Conservation (phyloP, 148 eudicot genomes). For the Persicaria tinctoria region DNA sequence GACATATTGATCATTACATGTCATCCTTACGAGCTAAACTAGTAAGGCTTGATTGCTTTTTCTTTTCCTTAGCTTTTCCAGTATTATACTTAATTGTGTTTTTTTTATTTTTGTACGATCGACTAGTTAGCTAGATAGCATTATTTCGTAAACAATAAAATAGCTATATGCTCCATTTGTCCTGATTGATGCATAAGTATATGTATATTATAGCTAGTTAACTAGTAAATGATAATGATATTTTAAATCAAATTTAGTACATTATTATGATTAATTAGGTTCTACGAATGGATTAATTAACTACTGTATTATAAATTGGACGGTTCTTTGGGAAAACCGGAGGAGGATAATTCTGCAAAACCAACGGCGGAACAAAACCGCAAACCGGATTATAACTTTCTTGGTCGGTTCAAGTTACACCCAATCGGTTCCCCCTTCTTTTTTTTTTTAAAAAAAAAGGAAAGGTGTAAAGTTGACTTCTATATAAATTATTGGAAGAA, state of each 20-base stretch:
- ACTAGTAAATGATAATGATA: neutral
- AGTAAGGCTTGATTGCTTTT: neutral
- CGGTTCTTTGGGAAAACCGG: neutral
- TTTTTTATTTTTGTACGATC: neutral
- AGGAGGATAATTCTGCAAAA: neutral
- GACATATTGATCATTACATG: no score
- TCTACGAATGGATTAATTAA: neutral
- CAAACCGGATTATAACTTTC: neutral
- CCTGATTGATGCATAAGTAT: neutral
- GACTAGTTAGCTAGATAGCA: neutral
- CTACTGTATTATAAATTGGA: neutral
- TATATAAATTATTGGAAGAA: neutral
- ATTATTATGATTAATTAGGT: neutral
- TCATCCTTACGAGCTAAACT: no score
- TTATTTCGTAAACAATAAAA: neutral
- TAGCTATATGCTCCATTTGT: neutral
- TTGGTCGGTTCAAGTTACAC: neutral
- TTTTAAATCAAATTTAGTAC: neutral
- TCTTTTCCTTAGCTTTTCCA: neutral
- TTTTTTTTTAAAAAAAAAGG: no score
- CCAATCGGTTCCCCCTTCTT: neutral
- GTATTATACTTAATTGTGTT: neutral
- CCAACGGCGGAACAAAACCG: slow-evolving; percentile 1
- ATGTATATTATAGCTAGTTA: neutral
- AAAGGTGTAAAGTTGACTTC: neutral